These are phyloP conservation scores for Echeveria elegans DNA, from an alignment of 164 flowering plant genomes.

Conservation along the genomic window DNA sequence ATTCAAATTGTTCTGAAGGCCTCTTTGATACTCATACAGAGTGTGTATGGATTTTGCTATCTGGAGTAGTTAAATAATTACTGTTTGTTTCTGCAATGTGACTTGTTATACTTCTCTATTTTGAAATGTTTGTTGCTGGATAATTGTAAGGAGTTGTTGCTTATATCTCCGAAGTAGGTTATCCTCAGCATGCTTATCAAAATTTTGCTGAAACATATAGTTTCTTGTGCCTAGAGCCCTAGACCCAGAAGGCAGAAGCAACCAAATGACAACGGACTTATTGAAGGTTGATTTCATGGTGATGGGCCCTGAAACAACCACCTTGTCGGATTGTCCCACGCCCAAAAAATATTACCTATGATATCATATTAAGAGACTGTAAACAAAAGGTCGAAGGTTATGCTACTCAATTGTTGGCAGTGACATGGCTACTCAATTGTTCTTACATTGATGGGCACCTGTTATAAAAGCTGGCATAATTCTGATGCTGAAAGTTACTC, in stretches of 20 bases:
- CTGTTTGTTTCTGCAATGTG: background rate
- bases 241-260: too few species aligned
- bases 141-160: too few species aligned
- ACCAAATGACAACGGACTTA: background rate
- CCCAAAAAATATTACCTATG: too few species aligned
- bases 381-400: background rate
- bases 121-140: background rate
- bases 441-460: background rate
- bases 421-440: background rate
- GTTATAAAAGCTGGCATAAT: background rate
- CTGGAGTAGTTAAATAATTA: background rate
- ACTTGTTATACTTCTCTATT: background rate
- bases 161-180: too few species aligned
- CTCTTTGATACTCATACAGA: background rate
- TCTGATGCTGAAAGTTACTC: background rate
- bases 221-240: background rate
- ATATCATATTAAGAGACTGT: too few species aligned
- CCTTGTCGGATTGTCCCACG: too few species aligned
- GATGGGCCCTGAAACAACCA: too few species aligned
- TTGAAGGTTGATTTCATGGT: too few species aligned
- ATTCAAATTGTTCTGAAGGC: background rate
- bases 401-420: background rate
- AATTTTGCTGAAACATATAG: background rate
- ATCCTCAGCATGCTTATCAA: too few species aligned
- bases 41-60: background rate